Conservation (phyloP, 371 early-diverging fungal genomes). For the Homolaphlyctis polyrhiza region DNA sequence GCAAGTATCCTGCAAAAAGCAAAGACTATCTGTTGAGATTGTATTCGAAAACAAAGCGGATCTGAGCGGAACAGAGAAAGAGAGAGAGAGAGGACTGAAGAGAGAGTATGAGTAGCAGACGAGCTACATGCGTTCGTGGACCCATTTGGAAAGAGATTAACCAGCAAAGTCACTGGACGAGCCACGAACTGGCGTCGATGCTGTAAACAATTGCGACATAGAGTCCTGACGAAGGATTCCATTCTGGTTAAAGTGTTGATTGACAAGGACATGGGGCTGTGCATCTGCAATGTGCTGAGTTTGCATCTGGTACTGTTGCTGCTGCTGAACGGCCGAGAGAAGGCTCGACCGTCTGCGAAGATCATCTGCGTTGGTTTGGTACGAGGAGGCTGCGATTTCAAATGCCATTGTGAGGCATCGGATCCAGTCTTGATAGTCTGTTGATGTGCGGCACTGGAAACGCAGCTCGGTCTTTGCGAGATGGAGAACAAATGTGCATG, state of each 20-base stretch:
- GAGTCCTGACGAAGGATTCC: background rate
- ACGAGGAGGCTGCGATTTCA: constrained; percentile 6
- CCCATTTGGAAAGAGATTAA: too few species aligned
- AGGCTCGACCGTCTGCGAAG: background rate
- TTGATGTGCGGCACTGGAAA: constrained; percentile 12
- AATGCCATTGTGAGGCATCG: constrained; percentile 7
- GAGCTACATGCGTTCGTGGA: too few species aligned
- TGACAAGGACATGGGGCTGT: constrained; percentile 1
- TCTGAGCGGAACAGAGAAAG: too few species aligned
- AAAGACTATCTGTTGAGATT: too few species aligned
- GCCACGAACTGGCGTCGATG: background rate
- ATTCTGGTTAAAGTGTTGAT: background rate
- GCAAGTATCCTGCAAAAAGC: too few species aligned
- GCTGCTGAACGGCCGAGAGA: constrained; percentile 1
- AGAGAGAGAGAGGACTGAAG: too few species aligned
- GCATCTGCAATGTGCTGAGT: background rate
- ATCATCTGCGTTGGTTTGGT: constrained; percentile 4
- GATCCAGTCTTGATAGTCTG: constrained; percentile 25
- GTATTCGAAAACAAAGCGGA: too few species aligned
- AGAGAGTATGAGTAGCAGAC: too few species aligned
- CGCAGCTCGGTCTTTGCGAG: constrained; percentile 12
- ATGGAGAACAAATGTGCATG: constrained; percentile 18
- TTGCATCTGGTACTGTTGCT: background rate
- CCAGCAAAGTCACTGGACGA: too few species aligned
- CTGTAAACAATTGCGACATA: background rate